Percentiles rank a stretch among this genome's conserved stretches.
phyloP scores from a whole-genome alignment of 2,329 filamentous ascomycete genomes.

The Hypoxylon sp. region DNA sequence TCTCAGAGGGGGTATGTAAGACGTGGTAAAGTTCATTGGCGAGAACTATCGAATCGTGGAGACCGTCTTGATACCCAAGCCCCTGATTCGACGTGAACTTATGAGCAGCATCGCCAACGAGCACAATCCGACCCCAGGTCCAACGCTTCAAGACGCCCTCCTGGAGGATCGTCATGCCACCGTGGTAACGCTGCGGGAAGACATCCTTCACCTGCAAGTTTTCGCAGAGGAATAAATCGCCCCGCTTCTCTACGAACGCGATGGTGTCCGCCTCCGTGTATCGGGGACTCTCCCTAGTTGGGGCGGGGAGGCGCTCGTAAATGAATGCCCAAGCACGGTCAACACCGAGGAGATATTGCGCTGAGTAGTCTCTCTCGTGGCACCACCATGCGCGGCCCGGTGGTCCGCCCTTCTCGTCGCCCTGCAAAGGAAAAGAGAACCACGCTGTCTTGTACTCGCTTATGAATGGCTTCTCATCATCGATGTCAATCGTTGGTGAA shows the following conservation, averaged over 20 bases:
- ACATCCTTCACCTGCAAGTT: slow-evolving; percentile 34
- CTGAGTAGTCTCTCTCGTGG: slow-evolving; percentile 17
- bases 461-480: slow-evolving; percentile 36
- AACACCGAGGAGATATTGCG: slow-evolving; percentile 20
- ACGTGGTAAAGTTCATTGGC: slow-evolving; percentile 28
- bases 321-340: slow-evolving; percentile 37
- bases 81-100: slow-evolving; percentile 44
- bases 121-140: slow-evolving; percentile 37
- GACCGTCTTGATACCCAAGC: slow-evolving; percentile 38
- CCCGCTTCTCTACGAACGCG: slow-evolving; percentile 25
- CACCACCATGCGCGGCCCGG: slow-evolving; percentile 5
- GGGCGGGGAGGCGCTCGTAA: slow-evolving; percentile 35
- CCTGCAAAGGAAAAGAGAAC: slow-evolving; percentile 29
- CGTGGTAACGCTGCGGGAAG: slow-evolving; percentile 25
- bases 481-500: slow-evolving; percentile 13
- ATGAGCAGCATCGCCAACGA: slow-evolving; percentile 42
- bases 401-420: slow-evolving; percentile 11
- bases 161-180: slow-evolving; percentile 36
- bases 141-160: slow-evolving; percentile 42
- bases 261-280: slow-evolving; percentile 37
- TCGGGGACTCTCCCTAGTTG: slow-evolving; percentile 15
- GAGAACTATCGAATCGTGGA: slow-evolving; percentile 38
- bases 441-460: slow-evolving; percentile 33
- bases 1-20: background rate
- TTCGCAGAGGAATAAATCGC: slow-evolving; percentile 18